Conservation (phyloP, 495 filamentous ascomycete species). For the Penicillium macrosclerotiorum region DNA sequence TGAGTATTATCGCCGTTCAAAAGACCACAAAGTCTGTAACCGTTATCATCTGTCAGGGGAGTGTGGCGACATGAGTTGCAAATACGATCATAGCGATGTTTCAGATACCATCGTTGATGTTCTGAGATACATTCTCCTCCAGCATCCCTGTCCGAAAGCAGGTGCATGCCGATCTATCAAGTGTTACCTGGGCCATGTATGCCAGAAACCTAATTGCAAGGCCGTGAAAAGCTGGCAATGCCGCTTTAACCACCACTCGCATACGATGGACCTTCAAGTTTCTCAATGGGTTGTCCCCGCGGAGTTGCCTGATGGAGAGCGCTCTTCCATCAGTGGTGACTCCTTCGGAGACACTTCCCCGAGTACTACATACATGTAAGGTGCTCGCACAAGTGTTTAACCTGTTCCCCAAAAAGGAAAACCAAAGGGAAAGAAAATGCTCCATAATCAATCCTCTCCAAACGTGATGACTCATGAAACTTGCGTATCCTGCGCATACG, state of each 20-base stretch:
- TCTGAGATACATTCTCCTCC: slow-evolving; percentile 38
- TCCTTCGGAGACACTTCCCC: slow-evolving; percentile 18
- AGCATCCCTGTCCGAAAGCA: slow-evolving; percentile 34
- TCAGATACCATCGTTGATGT: slow-evolving; percentile 30
- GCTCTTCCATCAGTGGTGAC: slow-evolving; percentile 21
- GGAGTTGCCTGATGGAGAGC: slow-evolving; percentile 18
- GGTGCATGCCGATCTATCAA: slow-evolving; percentile 36
- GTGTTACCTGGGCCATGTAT: slow-evolving; percentile 47
- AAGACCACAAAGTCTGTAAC: slow-evolving; percentile 42
- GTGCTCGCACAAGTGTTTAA: not conserved
- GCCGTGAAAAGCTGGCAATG: slow-evolving; percentile 35
- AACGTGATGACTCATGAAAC: no score
- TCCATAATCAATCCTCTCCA: no score
- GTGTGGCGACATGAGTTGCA: slow-evolving; percentile 36
- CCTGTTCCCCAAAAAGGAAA: not conserved
- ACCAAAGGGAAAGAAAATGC: no score
- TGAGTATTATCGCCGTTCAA: slow-evolving; percentile 30
- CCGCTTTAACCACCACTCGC: slow-evolving; percentile 31
- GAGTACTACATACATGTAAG: slow-evolving; percentile 7
- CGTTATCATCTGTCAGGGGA: slow-evolving; percentile 40
- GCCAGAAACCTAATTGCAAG: slow-evolving; percentile 41
- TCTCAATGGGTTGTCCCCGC: slow-evolving; percentile 28
- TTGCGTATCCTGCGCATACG: slow-evolving; percentile 11
- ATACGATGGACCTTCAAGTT: slow-evolving; percentile 31
- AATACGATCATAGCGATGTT: slow-evolving; percentile 38